Evolutionary conservation across 2,329 filamentous ascomycete genomes (phyloP).

Genomic region (Colletotrichum lini): DNA sequence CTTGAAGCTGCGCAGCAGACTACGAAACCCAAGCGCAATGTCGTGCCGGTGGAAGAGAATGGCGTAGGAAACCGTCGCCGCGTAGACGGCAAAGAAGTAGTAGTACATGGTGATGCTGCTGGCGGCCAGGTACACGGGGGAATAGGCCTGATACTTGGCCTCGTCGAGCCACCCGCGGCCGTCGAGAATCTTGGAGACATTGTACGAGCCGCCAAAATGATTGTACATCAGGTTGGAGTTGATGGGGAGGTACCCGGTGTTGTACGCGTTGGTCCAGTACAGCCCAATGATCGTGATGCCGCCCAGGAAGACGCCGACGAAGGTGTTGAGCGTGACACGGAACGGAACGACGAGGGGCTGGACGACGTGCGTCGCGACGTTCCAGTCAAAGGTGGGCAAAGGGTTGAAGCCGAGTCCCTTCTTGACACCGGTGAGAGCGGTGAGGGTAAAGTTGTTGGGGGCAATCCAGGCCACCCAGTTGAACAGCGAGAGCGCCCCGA

Average conservation of each 20-base stretch:
- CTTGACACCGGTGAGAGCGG: slow-evolving; percentile 52
- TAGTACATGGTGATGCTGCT: slow-evolving; percentile 54
- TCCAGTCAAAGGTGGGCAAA: slow-evolving; percentile 58
- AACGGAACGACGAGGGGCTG: slow-evolving; percentile 52
- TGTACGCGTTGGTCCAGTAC: slow-evolving; percentile 53
- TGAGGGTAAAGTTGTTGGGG: slow-evolving; percentile 55
- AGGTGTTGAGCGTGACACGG: slow-evolving; percentile 50
- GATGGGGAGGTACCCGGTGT: slow-evolving; percentile 57
- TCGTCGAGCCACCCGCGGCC: slow-evolving; percentile 53
- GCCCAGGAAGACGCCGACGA: slow-evolving; percentile 50
- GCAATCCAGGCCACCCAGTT: slow-evolving; percentile 68
- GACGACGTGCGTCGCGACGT: slow-evolving; percentile 48
- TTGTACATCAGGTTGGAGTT: slow-evolving; percentile 58
- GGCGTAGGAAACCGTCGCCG: slow-evolving; percentile 57
- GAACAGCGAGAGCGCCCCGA: slow-evolving; percentile 61
- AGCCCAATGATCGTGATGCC: slow-evolving; percentile 49
- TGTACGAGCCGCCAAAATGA: slow-evolving; percentile 55
- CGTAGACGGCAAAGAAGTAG: slow-evolving; percentile 59
- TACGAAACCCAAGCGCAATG: slow-evolving; percentile 54
- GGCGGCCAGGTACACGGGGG: slow-evolving; percentile 58
- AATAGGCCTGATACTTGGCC: slow-evolving; percentile 57
- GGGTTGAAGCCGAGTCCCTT: slow-evolving; percentile 57
- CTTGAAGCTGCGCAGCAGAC: slow-evolving; percentile 50
- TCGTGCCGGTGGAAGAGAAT: slow-evolving; percentile 57
- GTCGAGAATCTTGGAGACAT: slow-evolving; percentile 53